Evolutionary conservation across 2,329 filamentous ascomycete genomes (phyloP), one percentile per base, ranked within the genome.

Genomic region (Alternaria conjuncta): DNA sequence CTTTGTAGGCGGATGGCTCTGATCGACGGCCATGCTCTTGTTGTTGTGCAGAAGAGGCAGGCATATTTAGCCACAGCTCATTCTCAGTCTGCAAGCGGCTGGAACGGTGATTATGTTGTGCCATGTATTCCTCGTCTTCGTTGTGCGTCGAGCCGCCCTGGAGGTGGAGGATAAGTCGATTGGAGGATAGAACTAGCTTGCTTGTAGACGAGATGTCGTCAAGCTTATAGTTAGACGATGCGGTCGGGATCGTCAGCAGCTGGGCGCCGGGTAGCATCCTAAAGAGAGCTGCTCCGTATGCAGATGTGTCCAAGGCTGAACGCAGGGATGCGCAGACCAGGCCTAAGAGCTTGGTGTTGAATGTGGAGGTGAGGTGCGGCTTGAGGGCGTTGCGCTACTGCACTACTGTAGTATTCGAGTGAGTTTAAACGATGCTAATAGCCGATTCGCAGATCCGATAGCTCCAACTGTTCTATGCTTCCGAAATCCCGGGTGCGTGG

Each of bases 11-110:
- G 30, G 75, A 76, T 58, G 63, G 69, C 56, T 73, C 68, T 53
- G 47, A 49, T 21, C 30, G 49, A 7, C 23, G 63, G 55, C 11
- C 55, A 25, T 63, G 63, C 23, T 71, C 65, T 45, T 65, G 58
- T 50, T 65, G 65, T 43, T 30, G 51, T 54, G 67, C 60, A 49
- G 67, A 57, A 18, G 57, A 68, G 53, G 68, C 69, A 12, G 75
- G 67, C 69, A 73, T 69, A 30, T 63, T 71, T 47, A 77, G 73
- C 77, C 77, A 79, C 23, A 79, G 62, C 53, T 78, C 75, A 7
- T 66, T 69, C 23, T 72, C 69, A 28, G 69, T 66, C 60, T 64
- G 65, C 26, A 55, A 59, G 36, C 45, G 68, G 54, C 67, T 69
- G 20, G 64, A 61, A 47, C 69, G 64, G 45, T 63, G 63, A 45